Evolutionary conservation across 192 early-diverging fungal genomes (phyloP).

Genomic region (Umbelopsis isabellina): DNA sequence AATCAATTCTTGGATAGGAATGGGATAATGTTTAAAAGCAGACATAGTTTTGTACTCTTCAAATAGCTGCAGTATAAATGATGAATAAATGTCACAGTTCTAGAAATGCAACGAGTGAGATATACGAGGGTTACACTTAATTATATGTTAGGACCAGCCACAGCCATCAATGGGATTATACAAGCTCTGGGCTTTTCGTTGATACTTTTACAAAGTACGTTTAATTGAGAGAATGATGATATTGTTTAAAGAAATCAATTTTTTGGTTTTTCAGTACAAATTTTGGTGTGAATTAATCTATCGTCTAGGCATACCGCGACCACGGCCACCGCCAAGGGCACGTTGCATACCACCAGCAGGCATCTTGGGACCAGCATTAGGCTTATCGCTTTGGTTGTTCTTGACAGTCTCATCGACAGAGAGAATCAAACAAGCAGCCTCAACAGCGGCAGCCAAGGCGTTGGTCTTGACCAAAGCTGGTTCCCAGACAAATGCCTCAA

Average conservation of each 20-base stretch:
- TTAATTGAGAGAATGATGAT: background rate
- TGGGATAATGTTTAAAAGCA: too few species aligned
- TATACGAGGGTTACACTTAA: too few species aligned
- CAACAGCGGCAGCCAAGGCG: constrained; percentile 89
- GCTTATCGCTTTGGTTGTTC: constrained; percentile 84
- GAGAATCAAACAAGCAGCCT: constrained; percentile 95
- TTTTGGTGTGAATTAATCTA: constrained; percentile 27
- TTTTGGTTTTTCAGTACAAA: constrained; percentile 13
- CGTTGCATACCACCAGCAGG: constrained; percentile 50
- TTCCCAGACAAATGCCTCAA: constrained; percentile 96
- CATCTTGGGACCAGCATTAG: constrained; percentile 60
- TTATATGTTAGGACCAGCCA: too few species aligned
- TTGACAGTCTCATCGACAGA: constrained; percentile 98
- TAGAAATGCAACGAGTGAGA: too few species aligned
- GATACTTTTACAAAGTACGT: background rate
- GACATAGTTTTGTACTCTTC: too few species aligned
- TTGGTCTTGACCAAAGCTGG: constrained; percentile 98
- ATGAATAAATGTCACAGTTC: too few species aligned
- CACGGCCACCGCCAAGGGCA: constrained; percentile 60
- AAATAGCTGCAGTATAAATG: too few species aligned
- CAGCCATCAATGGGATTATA: too few species aligned
- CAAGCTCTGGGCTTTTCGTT: too few species aligned
- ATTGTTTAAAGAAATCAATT: background rate
- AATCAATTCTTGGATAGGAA: too few species aligned
- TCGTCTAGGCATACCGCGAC: constrained; percentile 68